Conservation (phyloP, 768 basidiomycete genomes). For the Kwoniella europaea region DNA sequence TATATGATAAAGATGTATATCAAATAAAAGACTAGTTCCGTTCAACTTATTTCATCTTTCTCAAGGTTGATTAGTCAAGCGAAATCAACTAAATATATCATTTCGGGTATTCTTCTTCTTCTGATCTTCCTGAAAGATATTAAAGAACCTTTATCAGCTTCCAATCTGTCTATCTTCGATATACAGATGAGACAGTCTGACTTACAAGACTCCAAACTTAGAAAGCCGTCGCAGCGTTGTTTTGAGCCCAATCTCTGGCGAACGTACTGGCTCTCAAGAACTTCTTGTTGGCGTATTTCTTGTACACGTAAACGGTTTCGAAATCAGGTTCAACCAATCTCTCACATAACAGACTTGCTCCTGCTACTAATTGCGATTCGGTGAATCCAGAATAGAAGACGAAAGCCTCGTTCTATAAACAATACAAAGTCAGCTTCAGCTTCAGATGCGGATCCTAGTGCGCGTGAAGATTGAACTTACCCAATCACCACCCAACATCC, state of each 20-base stretch:
- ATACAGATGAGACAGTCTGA: neutral
- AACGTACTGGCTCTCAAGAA: constrained; percentile 78
- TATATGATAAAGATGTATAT: neutral
- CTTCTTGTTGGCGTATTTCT: constrained; percentile 97
- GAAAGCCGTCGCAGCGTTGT: constrained; percentile 37
- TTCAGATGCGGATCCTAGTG: constrained; percentile 14
- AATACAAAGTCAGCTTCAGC: neutral
- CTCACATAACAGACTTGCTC: constrained; percentile 79
- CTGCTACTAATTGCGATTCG: constrained; percentile 81
- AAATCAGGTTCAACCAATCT: constrained; percentile 81
- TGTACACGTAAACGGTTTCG: constrained; percentile 82
- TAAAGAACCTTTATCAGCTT: no score
- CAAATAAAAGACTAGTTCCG: neutral
- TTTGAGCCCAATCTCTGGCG: constrained; percentile 61
- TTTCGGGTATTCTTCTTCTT: no score
- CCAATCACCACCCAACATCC: constrained; percentile 95
- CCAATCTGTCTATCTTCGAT: no score
- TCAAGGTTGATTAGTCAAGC: no score
- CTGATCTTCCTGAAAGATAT: no score
- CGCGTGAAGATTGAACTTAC: constrained; percentile 65
- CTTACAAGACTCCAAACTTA: neutral
- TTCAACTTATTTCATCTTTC: neutral
- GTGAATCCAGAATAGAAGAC: constrained; percentile 91
- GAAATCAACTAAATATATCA: no score
- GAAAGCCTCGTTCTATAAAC: constrained; percentile 78